A percentile compares a stretch with the other conserved stretches of the same genome.
Evolutionary conservation across 306 rosid species (phyloP).

Genomic region (Cucurbita pepo): DNA sequence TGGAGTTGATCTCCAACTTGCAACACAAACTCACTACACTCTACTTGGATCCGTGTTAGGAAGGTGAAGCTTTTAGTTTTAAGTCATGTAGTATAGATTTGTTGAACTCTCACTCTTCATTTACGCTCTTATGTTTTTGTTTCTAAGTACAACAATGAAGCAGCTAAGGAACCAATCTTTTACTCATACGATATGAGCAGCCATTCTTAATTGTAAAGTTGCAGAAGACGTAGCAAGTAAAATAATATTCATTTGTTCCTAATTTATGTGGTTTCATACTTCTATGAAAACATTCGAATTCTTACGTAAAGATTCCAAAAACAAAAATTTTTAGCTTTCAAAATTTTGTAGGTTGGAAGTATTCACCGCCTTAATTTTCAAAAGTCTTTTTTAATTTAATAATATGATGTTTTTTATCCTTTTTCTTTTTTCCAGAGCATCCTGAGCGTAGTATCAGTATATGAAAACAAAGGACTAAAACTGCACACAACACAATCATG

Average conservation of each 20-base stretch:
- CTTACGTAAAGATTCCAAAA: no score
- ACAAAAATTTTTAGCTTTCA: no score
- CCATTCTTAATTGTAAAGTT: constrained; percentile 38
- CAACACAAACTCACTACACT: constrained; percentile 24
- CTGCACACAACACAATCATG: constrained; percentile 60
- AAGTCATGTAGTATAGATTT: no score
- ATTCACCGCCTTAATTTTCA: no score
- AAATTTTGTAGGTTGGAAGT: no score
- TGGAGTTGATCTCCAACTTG: constrained; percentile 4
- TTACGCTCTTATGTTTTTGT: no score
- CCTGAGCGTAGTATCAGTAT: constrained; percentile 44
- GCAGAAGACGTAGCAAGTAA: constrained; percentile 16
- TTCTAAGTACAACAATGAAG: no score
- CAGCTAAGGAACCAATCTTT: constrained; percentile 35
- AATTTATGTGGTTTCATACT: no score
- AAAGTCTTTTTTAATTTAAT: no score
- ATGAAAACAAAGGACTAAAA: constrained; percentile 18
- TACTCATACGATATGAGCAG: constrained; percentile 69
- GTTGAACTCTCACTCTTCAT: no score
- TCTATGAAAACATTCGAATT: no score
- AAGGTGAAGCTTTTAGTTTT: background rate
- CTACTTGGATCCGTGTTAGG: constrained; percentile 37
- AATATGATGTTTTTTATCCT: background rate
- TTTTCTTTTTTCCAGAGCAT: constrained; percentile 4
- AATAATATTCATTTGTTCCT: no score